phyloP scores from a whole-genome alignment of 2,329 filamentous ascomycete species.

The Cercospora sp. region DNA sequence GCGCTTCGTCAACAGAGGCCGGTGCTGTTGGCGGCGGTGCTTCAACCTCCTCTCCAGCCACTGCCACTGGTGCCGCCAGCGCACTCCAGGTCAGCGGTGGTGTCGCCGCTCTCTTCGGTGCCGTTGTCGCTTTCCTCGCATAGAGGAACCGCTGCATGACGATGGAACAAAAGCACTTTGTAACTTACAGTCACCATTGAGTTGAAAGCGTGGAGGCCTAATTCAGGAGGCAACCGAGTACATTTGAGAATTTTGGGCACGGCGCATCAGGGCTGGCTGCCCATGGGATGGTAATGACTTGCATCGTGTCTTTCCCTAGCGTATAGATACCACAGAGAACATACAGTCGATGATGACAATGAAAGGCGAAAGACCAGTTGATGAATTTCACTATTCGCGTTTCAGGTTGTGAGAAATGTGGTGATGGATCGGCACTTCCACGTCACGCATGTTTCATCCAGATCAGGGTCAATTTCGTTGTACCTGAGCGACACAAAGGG shows the following conservation, averaged over 20 bases:
- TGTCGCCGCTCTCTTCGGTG: constrained; percentile 21
- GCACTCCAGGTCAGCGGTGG: constrained; percentile 20
- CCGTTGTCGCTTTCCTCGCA: constrained; percentile 26
- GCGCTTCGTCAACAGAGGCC: constrained; percentile 19
- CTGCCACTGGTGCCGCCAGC: constrained; percentile 16
- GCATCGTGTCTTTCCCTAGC: not conserved
- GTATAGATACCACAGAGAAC: not conserved
- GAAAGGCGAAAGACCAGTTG: not conserved
- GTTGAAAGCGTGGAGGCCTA: not conserved
- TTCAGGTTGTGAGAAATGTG: not conserved
- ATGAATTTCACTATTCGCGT: not conserved
- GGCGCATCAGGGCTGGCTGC: not conserved
- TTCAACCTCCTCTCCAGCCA: constrained; percentile 14
- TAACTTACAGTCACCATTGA: not conserved
- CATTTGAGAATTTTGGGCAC: not conserved
- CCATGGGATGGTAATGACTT: not conserved
- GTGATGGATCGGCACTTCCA: not conserved
- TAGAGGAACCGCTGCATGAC: constrained; percentile 9
- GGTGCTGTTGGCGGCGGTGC: constrained; percentile 18
- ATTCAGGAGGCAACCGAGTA: not conserved
- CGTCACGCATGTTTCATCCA: not conserved
- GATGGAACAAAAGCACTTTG: not conserved
- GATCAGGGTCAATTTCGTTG: not conserved
- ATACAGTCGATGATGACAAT: not conserved
- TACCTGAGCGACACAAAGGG: not conserved